Evolutionary conservation across 345 rosid genomes (phyloP).

Genomic region (Eucalyptus tenuipes): DNA sequence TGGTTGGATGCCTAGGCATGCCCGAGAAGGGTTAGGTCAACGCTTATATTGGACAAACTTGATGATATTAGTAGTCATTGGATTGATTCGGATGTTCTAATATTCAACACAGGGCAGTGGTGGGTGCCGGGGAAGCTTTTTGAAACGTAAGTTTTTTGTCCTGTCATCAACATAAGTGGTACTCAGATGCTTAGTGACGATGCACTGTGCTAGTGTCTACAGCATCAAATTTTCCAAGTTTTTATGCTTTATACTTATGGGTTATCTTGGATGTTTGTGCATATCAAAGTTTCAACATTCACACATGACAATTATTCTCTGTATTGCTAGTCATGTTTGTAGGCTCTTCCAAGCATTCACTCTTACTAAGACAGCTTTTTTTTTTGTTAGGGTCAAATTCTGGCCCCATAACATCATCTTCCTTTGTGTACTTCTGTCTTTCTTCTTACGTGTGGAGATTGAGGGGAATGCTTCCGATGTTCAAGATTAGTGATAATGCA

Average conservation of each 20-base stretch:
- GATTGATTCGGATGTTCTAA: conserved; percentile 64
- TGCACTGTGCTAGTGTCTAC: background rate
- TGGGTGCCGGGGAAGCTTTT: conserved; percentile 98
- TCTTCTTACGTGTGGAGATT: background rate
- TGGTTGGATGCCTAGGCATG: conserved; percentile 51
- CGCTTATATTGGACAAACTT: conserved; percentile 55
- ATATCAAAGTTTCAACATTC: background rate
- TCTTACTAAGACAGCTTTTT: background rate
- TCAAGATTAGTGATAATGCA: background rate
- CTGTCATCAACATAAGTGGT: background rate
- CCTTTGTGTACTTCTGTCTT: background rate
- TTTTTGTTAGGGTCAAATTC: background rate
- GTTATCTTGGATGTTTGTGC: background rate
- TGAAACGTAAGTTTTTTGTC: conserved; percentile 46
- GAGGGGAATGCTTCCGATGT: background rate
- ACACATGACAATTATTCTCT: background rate
- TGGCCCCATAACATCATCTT: background rate
- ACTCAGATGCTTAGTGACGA: background rate
- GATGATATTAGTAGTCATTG: conserved; percentile 68
- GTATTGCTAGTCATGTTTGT: background rate
- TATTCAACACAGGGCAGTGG: conserved; percentile 93
- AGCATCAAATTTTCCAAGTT: background rate
- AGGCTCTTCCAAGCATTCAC: background rate
- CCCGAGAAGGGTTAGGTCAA: conserved; percentile 76
- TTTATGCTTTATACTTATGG: background rate